phyloP scores from a whole-genome alignment of 768 basidiomycete genomes.

The Xerocomus spinulosus region DNA sequence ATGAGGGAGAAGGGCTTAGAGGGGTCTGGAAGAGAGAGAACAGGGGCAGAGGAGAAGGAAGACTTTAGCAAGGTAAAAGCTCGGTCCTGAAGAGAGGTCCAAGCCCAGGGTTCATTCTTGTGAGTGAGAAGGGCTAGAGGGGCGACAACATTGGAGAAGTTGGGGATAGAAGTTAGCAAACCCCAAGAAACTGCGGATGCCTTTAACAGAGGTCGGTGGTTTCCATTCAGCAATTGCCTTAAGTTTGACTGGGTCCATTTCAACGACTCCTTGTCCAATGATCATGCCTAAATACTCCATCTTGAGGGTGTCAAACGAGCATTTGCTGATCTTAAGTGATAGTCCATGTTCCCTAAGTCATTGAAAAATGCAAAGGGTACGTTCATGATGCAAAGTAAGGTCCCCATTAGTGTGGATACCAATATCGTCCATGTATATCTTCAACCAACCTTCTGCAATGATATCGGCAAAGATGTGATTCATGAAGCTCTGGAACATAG shows the following conservation, averaged over 20 bases:
- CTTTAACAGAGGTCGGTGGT: not conserved
- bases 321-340: not conserved
- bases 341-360: not conserved
- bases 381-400: not conserved
- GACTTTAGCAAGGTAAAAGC: not conserved
- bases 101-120: not conserved
- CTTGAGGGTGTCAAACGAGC: not conserved
- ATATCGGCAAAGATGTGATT: not conserved
- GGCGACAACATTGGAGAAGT: not conserved
- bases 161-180: not conserved
- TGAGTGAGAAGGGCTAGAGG: not conserved
- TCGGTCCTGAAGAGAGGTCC: not conserved
- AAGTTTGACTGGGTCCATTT: not conserved
- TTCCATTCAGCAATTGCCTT: not conserved
- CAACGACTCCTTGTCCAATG: not conserved
- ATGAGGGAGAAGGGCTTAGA: not conserved
- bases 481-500: not conserved
- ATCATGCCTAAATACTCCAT: not conserved
- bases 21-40: not conserved
- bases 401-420: not conserved
- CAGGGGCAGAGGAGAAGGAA: not conserved
- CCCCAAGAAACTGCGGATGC: not conserved
- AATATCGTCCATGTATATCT: not conserved
- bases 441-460: not conserved
- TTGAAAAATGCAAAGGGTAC: not conserved